phyloP scores from a whole-genome alignment of 441 rosid genomes.

The Iberis amara region DNA sequence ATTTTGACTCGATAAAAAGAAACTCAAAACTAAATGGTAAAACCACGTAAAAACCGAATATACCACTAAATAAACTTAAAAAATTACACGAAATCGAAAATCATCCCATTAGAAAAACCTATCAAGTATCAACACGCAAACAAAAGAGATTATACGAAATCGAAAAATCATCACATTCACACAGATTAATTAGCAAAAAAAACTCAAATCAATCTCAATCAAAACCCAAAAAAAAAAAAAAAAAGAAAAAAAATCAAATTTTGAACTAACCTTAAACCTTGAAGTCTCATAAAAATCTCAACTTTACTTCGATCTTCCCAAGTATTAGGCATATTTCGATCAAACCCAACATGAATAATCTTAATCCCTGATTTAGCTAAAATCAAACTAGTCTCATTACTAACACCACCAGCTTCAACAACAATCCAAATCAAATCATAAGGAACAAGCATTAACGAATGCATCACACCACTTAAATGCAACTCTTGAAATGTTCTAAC shows the following conservation, averaged over 20 bases:
- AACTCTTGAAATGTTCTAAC: conserved; percentile 88
- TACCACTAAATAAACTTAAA: too few relatives aligned
- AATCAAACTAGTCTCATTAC: conserved; percentile 70
- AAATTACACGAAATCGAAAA: too few relatives aligned
- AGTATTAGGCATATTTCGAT: conserved; percentile 58
- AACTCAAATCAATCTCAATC: neutral
- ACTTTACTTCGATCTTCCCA: conserved; percentile 72
- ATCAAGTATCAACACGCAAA: too few relatives aligned
- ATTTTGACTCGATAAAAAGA: too few relatives aligned
- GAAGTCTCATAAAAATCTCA: conserved; percentile 83
- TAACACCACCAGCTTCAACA: conserved; percentile 84
- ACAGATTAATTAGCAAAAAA: too few relatives aligned
- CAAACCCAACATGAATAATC: conserved; percentile 59
- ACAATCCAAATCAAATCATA: conserved; percentile 90
- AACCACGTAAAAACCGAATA: too few relatives aligned
- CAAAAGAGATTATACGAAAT: too few relatives aligned
- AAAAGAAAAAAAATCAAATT: too few relatives aligned
- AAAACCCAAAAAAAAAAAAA: too few relatives aligned
- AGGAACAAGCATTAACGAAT: conserved; percentile 80
- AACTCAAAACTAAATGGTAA: too few relatives aligned
- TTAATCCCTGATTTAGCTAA: conserved; percentile 59
- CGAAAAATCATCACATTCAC: too few relatives aligned
- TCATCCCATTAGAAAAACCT: too few relatives aligned
- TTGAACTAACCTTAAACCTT: conserved; percentile 81
- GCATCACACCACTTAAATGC: conserved; percentile 90